These are phyloP conservation scores for Pseudoscleropodium purum DNA, from an alignment of 225 moss, liverwort and hornwort species.

Conservation along the genomic window DNA sequence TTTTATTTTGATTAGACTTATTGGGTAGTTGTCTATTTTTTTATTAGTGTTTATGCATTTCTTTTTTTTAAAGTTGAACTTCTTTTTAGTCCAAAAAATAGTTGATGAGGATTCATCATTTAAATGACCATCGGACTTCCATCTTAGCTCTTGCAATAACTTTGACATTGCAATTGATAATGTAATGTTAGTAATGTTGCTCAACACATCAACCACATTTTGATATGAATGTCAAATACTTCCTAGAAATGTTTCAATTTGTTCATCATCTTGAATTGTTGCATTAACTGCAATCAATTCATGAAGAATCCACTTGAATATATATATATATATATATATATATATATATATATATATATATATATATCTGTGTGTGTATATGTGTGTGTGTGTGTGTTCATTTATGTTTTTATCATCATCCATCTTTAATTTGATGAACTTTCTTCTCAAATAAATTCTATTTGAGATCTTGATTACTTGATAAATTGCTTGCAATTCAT, in stretches of 20 bases:
- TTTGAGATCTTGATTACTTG: neutral
- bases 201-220: neutral
- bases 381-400: too few species aligned
- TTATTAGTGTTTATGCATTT: neutral
- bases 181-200: too few species aligned
- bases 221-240: neutral
- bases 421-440: neutral
- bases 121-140: neutral
- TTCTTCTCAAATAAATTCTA: neutral
- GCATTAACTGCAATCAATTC: neutral
- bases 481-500: too few species aligned
- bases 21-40: neutral
- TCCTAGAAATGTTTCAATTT: neutral
- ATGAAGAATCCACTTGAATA: neutral
- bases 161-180: too few species aligned
- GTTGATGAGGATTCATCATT: neutral
- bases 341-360: too few species aligned
- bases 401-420: neutral
- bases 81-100: neutral
- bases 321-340: too few species aligned
- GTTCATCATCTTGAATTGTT: neutral
- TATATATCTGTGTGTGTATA: too few species aligned
- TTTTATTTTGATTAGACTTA: neutral
- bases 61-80: neutral
- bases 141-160: too few species aligned